Evolutionary conservation across 495 filamentous ascomycete species (phyloP).

Genomic region (Hypomontagnella submonticulosa): DNA sequence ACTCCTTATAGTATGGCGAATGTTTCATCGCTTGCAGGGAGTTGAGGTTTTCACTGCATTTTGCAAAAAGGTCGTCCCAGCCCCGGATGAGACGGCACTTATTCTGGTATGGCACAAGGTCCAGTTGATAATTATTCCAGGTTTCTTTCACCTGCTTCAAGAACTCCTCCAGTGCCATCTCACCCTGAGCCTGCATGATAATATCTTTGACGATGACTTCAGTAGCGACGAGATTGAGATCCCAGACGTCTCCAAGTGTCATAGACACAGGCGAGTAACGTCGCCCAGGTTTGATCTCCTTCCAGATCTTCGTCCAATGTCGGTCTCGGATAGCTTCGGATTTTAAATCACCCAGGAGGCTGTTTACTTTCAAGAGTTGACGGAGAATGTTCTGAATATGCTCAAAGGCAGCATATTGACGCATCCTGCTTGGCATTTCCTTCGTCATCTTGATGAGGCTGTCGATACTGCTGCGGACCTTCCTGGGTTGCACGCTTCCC

Average conservation of each 20-base stretch:
- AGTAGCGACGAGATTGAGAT: constrained; percentile 86
- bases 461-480: constrained; percentile 88
- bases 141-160: constrained; percentile 95
- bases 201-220: constrained; percentile 90
- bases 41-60: constrained; percentile 97
- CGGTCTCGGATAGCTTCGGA: constrained; percentile 95
- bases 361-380: constrained; percentile 87
- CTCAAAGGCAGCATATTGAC: constrained; percentile 98
- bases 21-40: constrained; percentile 98
- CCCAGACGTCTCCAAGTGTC: constrained; percentile 97
- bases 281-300: constrained; percentile 87
- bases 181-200: constrained; percentile 94
- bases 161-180: constrained; percentile 99
- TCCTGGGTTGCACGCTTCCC: constrained; percentile 92
- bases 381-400: constrained; percentile 94
- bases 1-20: constrained; percentile 98
- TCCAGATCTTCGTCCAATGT: constrained; percentile 98
- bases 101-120: constrained; percentile 96
- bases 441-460: constrained; percentile 96
- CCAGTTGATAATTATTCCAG: constrained; percentile 93
- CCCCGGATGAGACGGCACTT: constrained; percentile 97
- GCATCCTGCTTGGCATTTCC: constrained; percentile 99
- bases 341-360: constrained; percentile 88
- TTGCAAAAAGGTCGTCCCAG: constrained; percentile 98
- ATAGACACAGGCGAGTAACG: constrained; percentile 92